Base-by-base conservation (phyloP, 2,329 filamentous ascomycete species). In the Colletotrichum trifolii region DNA sequence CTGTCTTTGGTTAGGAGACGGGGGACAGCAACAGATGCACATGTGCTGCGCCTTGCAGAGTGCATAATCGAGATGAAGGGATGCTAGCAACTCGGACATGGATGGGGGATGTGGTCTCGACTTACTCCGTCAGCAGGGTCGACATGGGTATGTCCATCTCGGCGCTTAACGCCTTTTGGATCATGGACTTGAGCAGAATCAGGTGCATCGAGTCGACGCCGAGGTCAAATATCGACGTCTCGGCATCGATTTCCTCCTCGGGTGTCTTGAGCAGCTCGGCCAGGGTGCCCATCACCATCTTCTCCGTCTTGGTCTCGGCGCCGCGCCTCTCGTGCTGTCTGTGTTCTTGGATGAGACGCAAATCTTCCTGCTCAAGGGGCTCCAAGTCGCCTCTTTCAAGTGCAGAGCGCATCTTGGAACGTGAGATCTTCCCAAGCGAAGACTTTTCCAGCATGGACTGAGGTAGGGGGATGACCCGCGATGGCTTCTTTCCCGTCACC, bases 131-230 rank as follows among this genome's bases (percentile, higher is more conserved):
- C 4, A 82, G 49, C 1, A 74, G 73, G 38, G 81, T 70, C 2
- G 78, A 73, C 9, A 83, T 38, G 67, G 68, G 10, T 80, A 36
- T 69, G 66, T 57, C 8, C 73, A 58, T 7, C 59, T 50, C 2
- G 79, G 67, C 3, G 67, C 60, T 48, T 12, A 35, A 83, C 77
- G 66, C 36, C 6, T 63, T 73, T 46, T 80, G 70, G 17, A 81
- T 68, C 4, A 60, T 56, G 50, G 74, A 68, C 67, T 79, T 80
- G 8, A 83, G 67, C n/a, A 69, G 70, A 54, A 83, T 77, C 6
- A 83, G 68, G 38, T 80, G 74, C 57, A 83, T 75, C 2, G 81
- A 81, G 2, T 73, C 77, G 36, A 75, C 69, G 3, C 79, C 78
- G 11, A 78, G 54, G 5, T 76, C 70, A 49, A 75, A 75, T 15